Evolutionary conservation across 345 rosid genomes (phyloP).

Genomic region (Aquilaria malaccensis): DNA sequence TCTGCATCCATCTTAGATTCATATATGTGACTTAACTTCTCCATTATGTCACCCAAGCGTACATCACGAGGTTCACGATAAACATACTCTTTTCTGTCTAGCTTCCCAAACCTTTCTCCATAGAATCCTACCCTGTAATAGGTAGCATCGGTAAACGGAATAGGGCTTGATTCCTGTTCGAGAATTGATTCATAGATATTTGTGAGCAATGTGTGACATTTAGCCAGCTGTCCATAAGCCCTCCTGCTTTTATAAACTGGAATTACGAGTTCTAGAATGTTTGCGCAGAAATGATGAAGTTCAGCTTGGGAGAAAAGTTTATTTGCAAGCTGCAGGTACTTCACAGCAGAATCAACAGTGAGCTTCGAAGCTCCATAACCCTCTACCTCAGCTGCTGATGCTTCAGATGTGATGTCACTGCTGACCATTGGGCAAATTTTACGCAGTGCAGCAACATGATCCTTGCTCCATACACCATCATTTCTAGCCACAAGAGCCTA

Average conservation of each 20-base stretch:
- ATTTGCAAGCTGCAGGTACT: slow-evolving; percentile 92
- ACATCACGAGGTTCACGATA: slow-evolving; percentile 98
- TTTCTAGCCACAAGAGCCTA: slow-evolving; percentile 94
- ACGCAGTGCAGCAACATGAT: slow-evolving; percentile 73
- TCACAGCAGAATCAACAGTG: slow-evolving; percentile 97
- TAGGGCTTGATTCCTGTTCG: slow-evolving; percentile 94
- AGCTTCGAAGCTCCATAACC: slow-evolving; percentile 99
- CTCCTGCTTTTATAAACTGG: slow-evolving; percentile 97
- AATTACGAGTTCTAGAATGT: slow-evolving; percentile 92
- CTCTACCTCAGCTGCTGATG: slow-evolving; percentile 99
- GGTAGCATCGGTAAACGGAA: slow-evolving; percentile 95
- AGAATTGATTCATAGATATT: slow-evolving; percentile 85
- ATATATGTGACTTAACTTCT: slow-evolving; percentile 92
- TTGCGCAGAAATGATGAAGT: slow-evolving; percentile 94
- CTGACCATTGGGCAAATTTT: slow-evolving; percentile 97
- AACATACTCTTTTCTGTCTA: slow-evolving; percentile 78
- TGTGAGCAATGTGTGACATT: slow-evolving; percentile 86
- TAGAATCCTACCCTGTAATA: slow-evolving; percentile 98
- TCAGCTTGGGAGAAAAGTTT: slow-evolving; percentile 97
- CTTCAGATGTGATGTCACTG: slow-evolving; percentile 81
- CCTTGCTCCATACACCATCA: slow-evolving; percentile 99
- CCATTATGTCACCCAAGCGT: slow-evolving; percentile 98
- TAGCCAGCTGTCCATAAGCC: slow-evolving; percentile 94
- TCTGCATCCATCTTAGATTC: slow-evolving; percentile 91
- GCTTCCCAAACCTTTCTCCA: slow-evolving; percentile 85